phyloP scores from a whole-genome alignment of 495 filamentous ascomycete genomes.

The Emericellopsis terricola region DNA sequence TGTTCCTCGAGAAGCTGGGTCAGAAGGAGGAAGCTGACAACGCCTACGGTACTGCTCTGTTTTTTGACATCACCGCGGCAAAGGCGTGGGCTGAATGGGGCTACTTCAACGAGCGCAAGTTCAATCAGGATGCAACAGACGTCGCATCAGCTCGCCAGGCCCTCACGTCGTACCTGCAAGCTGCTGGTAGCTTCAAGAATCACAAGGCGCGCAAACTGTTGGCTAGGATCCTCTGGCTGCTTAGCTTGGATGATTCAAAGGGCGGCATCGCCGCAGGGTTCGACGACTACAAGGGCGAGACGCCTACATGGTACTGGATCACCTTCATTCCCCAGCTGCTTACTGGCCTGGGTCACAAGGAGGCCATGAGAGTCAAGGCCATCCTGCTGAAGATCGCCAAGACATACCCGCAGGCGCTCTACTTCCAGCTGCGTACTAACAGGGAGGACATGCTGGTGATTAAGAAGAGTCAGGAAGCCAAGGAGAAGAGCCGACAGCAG shows the following conservation, averaged over 20 bases:
- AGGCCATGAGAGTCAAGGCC: slow-evolving; percentile 65
- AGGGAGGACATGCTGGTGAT: slow-evolving; percentile 88
- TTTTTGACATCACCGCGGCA: slow-evolving; percentile 82
- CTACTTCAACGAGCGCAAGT: slow-evolving; percentile 87
- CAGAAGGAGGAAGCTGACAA: slow-evolving; percentile 80
- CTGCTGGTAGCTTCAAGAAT: slow-evolving; percentile 88
- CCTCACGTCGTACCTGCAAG: slow-evolving; percentile 89
- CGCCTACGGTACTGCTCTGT: slow-evolving; percentile 85
- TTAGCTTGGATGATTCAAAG: slow-evolving; percentile 81
- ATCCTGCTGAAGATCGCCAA: slow-evolving; percentile 90
- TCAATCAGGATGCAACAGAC: slow-evolving; percentile 72
- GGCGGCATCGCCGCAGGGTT: slow-evolving; percentile 65
- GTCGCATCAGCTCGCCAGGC: slow-evolving; percentile 72
- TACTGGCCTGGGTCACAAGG: slow-evolving; percentile 71
- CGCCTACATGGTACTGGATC: slow-evolving; percentile 97
- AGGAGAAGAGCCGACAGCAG: slow-evolving; percentile 42
- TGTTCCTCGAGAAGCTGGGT: slow-evolving; percentile 90
- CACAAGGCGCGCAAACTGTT: slow-evolving; percentile 90
- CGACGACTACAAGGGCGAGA: slow-evolving; percentile 88
- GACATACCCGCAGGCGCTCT: slow-evolving; percentile 81
- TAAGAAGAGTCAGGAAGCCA: slow-evolving; percentile 71
- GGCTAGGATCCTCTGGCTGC: slow-evolving; percentile 88
- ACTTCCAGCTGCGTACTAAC: slow-evolving; percentile 83
- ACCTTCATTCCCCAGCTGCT: slow-evolving; percentile 95
- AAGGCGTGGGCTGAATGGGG: slow-evolving; percentile 99